phyloP scores from a whole-genome alignment of 768 basidiomycete species.

The Chalciporus piperatus region DNA sequence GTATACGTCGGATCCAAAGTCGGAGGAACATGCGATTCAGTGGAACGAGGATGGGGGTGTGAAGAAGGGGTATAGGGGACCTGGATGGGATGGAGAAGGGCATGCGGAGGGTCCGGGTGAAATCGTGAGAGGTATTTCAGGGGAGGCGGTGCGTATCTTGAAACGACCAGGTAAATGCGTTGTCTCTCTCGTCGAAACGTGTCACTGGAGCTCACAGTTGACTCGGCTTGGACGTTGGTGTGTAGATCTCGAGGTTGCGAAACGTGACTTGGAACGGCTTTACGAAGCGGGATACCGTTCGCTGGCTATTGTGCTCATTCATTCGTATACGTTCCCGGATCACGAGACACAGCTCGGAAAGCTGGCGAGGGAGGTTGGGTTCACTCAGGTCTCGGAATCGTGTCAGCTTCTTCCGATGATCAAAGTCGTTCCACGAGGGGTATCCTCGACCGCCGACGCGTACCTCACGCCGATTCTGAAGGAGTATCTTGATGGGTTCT shows the following conservation, averaged over 20 bases:
- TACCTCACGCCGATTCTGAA: constrained; percentile 89
- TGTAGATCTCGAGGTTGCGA: constrained; percentile 52
- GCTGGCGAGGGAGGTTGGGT: constrained; percentile 79
- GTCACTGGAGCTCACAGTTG: neutral
- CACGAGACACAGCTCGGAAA: constrained; percentile 76
- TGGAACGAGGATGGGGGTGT: constrained; percentile 75
- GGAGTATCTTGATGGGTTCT: constrained; percentile 89
- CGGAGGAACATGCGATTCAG: constrained; percentile 70
- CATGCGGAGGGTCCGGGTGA: constrained; percentile 78
- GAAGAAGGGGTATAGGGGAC: constrained; percentile 66
- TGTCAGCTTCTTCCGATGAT: constrained; percentile 90
- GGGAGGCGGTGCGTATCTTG: constrained; percentile 85
- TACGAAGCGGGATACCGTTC: constrained; percentile 85
- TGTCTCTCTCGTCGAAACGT: neutral
- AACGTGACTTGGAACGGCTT: constrained; percentile 61
- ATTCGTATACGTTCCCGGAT: constrained; percentile 88
- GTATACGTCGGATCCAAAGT: constrained; percentile 85
- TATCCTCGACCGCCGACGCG: constrained; percentile 91
- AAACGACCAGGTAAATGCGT: constrained; percentile 54
- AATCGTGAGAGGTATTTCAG: constrained; percentile 78
- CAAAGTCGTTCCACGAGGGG: constrained; percentile 91
- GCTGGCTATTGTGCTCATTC: constrained; percentile 84
- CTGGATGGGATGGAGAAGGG: constrained; percentile 69
- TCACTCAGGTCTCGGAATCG: constrained; percentile 85
- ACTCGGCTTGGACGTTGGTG: neutral